Conservation (phyloP, 805 yeast genomes). For the Candida railenensis region DNA sequence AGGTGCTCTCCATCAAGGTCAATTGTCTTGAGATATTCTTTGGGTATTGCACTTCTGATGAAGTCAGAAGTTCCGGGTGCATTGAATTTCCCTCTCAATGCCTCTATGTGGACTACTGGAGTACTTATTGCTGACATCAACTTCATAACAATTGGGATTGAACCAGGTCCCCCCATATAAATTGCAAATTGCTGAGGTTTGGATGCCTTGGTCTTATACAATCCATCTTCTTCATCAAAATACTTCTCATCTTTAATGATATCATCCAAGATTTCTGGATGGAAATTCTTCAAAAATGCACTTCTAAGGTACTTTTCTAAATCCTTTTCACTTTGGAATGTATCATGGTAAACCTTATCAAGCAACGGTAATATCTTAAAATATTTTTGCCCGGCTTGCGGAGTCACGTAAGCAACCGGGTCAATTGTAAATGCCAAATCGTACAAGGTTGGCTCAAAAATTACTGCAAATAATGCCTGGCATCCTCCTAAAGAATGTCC, state of each 20-base stretch:
- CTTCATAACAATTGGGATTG: slow-evolving; percentile 31
- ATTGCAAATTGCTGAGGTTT: slow-evolving; percentile 46
- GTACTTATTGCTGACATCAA: slow-evolving; percentile 34
- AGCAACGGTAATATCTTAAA: slow-evolving; percentile 10
- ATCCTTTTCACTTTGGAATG: slow-evolving; percentile 44
- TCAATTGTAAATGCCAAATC: slow-evolving; percentile 57
- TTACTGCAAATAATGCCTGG: slow-evolving; percentile 47
- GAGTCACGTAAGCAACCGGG: slow-evolving; percentile 48
- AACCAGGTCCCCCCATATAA: slow-evolving; percentile 42
- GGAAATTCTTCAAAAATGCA: slow-evolving; percentile 40
- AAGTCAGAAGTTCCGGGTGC: slow-evolving; percentile 43
- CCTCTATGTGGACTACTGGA: slow-evolving; percentile 53
- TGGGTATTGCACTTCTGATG: slow-evolving; percentile 31
- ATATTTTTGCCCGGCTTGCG: not conserved
- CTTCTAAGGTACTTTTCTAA: slow-evolving; percentile 17
- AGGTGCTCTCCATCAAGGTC: slow-evolving; percentile 53
- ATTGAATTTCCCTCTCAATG: slow-evolving; percentile 56
- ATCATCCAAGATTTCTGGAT: slow-evolving; percentile 44
- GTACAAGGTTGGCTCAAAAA: slow-evolving; percentile 52
- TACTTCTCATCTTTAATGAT: slow-evolving; percentile 42
- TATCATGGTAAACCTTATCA: slow-evolving; percentile 23
- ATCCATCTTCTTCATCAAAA: slow-evolving; percentile 20
- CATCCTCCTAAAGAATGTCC: slow-evolving; percentile 83
- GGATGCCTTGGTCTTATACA: slow-evolving; percentile 38
- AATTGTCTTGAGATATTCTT: slow-evolving; percentile 23